A percentile compares a stretch with the other conserved stretches of the same genome.
Evolutionary conservation across 2,329 filamentous ascomycete genomes (phyloP).

Genomic region (Amphichorda felina): DNA sequence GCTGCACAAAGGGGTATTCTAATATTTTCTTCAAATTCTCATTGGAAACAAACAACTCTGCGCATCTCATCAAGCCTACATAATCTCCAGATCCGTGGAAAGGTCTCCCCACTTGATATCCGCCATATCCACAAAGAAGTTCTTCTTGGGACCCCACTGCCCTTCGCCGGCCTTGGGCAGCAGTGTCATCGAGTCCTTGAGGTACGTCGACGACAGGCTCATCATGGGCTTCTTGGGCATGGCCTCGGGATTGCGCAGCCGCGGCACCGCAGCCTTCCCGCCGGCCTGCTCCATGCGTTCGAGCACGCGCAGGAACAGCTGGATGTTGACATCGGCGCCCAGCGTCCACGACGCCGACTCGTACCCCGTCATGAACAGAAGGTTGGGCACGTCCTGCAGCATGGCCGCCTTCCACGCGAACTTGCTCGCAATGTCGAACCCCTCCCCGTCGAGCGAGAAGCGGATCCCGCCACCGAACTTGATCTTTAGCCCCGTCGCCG

Average conservation of each 20-base stretch:
- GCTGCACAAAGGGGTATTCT: too few relatives aligned
- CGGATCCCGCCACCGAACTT: constrained; percentile 39
- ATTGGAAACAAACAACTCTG: too few relatives aligned
- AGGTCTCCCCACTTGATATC: constrained; percentile 17
- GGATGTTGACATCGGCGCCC: constrained; percentile 41
- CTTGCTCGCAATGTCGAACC: constrained; percentile 27
- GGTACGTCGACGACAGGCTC: constrained; percentile 36
- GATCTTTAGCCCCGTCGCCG: constrained; percentile 50
- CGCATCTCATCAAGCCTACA: not conserved
- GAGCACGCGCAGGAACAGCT: constrained; percentile 36
- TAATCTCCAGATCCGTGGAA: constrained; percentile 9
- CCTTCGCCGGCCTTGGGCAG: constrained; percentile 34
- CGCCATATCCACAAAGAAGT: constrained; percentile 16
- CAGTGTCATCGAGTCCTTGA: constrained; percentile 24
- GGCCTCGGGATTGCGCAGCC: too few relatives aligned
- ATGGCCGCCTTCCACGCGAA: constrained; percentile 49
- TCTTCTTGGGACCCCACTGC: constrained; percentile 16
- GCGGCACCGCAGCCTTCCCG: not conserved
- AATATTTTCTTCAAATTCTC: too few relatives aligned
- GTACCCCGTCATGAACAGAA: constrained; percentile 47
- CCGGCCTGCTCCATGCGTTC: constrained; percentile 26
- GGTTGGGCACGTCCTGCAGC: constrained; percentile 51
- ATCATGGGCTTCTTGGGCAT: constrained; percentile 18
- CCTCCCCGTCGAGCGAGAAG: constrained; percentile 36
- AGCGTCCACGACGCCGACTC: constrained; percentile 50